phyloP scores from a whole-genome alignment of 2,329 filamentous ascomycete species.

The Phialophora macrospora region DNA sequence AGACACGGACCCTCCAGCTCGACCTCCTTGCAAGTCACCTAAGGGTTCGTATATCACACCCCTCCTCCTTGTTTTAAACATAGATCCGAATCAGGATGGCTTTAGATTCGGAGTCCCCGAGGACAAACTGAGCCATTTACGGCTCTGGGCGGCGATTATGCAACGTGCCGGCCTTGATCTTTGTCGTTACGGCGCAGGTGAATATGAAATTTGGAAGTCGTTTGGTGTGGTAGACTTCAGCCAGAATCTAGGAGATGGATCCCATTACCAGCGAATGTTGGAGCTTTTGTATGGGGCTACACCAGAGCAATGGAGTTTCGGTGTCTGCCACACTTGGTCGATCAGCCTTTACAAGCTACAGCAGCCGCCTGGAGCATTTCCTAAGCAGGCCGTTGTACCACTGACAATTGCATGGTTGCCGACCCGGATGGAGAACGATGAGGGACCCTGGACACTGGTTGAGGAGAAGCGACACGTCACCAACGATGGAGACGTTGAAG shows the following conservation, averaged over 20 bases:
- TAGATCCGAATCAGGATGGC: background rate
- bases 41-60: background rate
- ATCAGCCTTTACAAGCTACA: background rate
- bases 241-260: accelerated
- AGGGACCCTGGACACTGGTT: background rate
- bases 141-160: constrained; percentile 3
- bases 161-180: constrained; percentile 5
- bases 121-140: background rate
- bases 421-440: background rate
- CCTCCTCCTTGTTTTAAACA: background rate
- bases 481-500: background rate
- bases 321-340: background rate
- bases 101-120: too few relatives aligned
- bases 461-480: background rate
- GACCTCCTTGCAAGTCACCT: background rate
- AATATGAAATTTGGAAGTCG: background rate
- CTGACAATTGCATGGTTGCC: background rate
- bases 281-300: constrained; percentile 8
- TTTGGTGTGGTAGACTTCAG: background rate
- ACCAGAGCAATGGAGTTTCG: constrained; percentile 9
- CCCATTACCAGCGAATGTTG: background rate
- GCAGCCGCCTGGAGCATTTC: background rate
- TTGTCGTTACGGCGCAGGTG: constrained; percentile 1
- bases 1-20: background rate
- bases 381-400: background rate